These are phyloP conservation scores for Pythium graminicola DNA, from an alignment of 352 stramenopile genomes.

Conservation along the genomic window DNA sequence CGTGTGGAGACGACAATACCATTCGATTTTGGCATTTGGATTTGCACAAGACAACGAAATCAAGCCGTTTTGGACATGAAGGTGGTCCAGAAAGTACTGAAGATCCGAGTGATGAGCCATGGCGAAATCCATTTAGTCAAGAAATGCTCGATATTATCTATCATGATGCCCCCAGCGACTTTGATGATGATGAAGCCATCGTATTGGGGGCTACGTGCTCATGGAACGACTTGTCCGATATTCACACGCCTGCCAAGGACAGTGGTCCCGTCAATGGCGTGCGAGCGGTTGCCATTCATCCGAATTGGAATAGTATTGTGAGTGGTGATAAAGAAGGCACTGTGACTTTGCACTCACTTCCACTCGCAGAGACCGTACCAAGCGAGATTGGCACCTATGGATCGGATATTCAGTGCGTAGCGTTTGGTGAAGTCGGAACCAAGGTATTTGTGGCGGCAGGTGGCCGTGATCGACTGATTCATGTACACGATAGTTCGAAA, in stretches of 20 bases:
- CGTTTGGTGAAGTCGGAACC: slow-evolving; percentile 27
- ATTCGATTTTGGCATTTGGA: slow-evolving; percentile 84
- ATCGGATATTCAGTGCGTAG: slow-evolving; percentile 68
- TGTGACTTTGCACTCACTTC: slow-evolving; percentile 47
- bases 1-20: slow-evolving; percentile 82
- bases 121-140: slow-evolving; percentile 64
- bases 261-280: slow-evolving; percentile 37
- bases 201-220: slow-evolving; percentile 58
- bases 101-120: slow-evolving; percentile 24
- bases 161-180: slow-evolving; percentile 37
- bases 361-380: slow-evolving; percentile 22
- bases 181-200: slow-evolving; percentile 32
- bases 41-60: slow-evolving; percentile 36
- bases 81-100: slow-evolving; percentile 1
- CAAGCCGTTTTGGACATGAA: slow-evolving; percentile 20
- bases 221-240: slow-evolving; percentile 30
- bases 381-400: slow-evolving; percentile 50
- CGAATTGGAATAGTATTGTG: slow-evolving; percentile 53
- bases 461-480: slow-evolving; percentile 71
- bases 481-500: slow-evolving; percentile 66
- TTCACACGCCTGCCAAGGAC: slow-evolving; percentile 37
- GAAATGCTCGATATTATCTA: slow-evolving; percentile 72
- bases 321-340: slow-evolving; percentile 67
- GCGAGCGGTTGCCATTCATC: slow-evolving; percentile 40
- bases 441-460: slow-evolving; percentile 57